Percentiles rank a stretch among this genome's conserved stretches.
These are phyloP conservation scores for Ulota crispa DNA, from an alignment of 225 moss, liverwort and hornwort species.

Conservation along the genomic window DNA sequence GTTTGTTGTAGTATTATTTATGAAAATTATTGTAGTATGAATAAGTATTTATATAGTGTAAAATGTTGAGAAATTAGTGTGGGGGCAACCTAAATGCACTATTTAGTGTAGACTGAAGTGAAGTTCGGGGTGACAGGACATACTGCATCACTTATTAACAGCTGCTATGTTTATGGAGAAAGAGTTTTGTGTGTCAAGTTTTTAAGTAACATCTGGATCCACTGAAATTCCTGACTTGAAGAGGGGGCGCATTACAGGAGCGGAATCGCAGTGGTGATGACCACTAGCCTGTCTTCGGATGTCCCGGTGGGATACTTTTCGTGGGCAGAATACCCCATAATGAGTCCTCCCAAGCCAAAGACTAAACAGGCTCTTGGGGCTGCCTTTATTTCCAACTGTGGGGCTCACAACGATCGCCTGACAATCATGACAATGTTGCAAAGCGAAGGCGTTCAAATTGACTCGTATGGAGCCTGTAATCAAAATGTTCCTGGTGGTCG, in stretches of 20 bases:
- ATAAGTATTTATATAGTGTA: too few relatives aligned
- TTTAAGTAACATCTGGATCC: background rate
- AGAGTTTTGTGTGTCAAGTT: background rate
- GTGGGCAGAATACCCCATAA: constrained; percentile 89
- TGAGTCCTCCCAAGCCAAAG: constrained; percentile 70
- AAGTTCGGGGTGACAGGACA: background rate
- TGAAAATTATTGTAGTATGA: too few relatives aligned
- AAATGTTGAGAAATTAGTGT: too few relatives aligned
- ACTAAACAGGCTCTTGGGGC: constrained; percentile 61
- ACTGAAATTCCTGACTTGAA: constrained; percentile 20
- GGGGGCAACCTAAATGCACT: too few relatives aligned
- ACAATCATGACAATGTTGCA: constrained; percentile 62
- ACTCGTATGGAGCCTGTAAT: constrained; percentile 82
- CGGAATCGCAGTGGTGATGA: constrained; percentile 85
- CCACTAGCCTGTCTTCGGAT: constrained; percentile 93
- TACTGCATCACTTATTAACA: constrained; percentile 3
- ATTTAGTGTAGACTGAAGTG: constrained; percentile 1
- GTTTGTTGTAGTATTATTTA: too few relatives aligned
- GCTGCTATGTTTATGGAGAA: constrained; percentile 7
- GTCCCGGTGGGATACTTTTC: constrained; percentile 98
- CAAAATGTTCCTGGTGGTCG: constrained; percentile 68
- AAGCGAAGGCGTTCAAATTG: constrained; percentile 56
- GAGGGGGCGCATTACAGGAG: constrained; percentile 26
- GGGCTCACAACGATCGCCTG: constrained; percentile 83
- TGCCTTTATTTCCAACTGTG: constrained; percentile 97